Base-by-base conservation (phyloP, 2,329 filamentous ascomycete genomes). In the Karstenula rhodostoma region DNA sequence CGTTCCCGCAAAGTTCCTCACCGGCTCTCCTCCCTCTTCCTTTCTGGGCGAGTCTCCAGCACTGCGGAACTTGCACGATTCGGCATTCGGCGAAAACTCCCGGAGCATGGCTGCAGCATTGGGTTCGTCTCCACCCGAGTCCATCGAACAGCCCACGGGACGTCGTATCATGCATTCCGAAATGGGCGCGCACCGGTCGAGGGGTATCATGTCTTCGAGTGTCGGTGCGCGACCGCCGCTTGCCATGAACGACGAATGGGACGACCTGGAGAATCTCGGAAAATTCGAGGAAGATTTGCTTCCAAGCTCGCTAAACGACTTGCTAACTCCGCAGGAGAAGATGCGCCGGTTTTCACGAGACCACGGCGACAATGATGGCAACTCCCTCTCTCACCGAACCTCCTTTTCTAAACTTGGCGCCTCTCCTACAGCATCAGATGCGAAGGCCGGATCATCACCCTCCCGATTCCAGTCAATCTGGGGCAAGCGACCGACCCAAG, bases 271-370 rank as follows among this genome's bases (percentile, higher is more conserved):
- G 42, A 77, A 81, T 63, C 82, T 84, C 58, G 95, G 96, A 71
- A 86, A 90, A 32, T 94, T 95, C 69, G 92, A 96, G 76, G 94
- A 96, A 72, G 93, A 96, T 71, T 92, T 95, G 70, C 84, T 98
- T 10, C 95, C 94, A 0, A 90, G 84, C 29, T 87, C 84, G 57
- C 76, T 90, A 48, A 86, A 87, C 64, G 87, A 90, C 69, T 82
- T 89, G 15, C 81, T 89, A 35, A 87, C 85, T 0, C 86, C 87
- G 0, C 85, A 88, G 65, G 86, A 88, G 69, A 84, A 84, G 68
- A 82, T 85, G 73, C 82, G 87, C 48, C 82, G 87, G 19, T 82
- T 86, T 55, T 89, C 87, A 13, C 82, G 86, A 48, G 85, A 84
- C 15, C 84, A 86, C 35, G 80, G 82, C 56, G 85, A 87, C 50